Evolutionary conservation across 2,329 filamentous ascomycete species (phyloP), one percentile per base, ranked within the genome.

Genomic region (Torrubiella hemipterigena): DNA sequence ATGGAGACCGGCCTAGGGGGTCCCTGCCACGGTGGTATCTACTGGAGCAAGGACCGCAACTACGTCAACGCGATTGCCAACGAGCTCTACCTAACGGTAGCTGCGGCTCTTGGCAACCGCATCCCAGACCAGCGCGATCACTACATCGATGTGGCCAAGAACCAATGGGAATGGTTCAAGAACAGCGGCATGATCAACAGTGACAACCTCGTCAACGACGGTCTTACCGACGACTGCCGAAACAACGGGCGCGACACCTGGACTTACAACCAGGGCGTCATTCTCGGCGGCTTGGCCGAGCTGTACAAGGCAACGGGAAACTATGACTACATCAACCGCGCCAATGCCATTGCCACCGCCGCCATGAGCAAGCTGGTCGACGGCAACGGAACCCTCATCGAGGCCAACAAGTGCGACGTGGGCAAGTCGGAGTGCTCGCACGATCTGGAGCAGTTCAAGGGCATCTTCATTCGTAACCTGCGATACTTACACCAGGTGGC

Each of bases 401-500:
- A 59, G 43, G 43, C 48, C 7, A 52, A 50, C 38, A 41, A 49
- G 22, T 58, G 55, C 36, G 55, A 58, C 35, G 38, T 47, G 11
- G 34, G 39, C 14, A 28, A 38, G 10, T 51, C 48, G 22, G 41
- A 56, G 42, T 69, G 62, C 32, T 59, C 56, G 11, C 49, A 45
- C 14, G 67, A 76, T 37, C 67, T 61, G 2, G 62, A 69, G 16
- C 73, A 81, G 44, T 85, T 84, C 64, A 84, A 85, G 52, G 80
- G 80, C 5, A 61, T 83, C 21, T 81, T 83, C 38, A 62, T 70
- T 12, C 65, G 77, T 17, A 81, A 81, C 45, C 54, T 84, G 15
- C 61, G 64, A 22, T 65, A 69, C 34, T 52, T 85, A 19, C 58
- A 78, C 17, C 45, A 55, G 2, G 66, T 52, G 3, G 63, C 62